A percentile compares a stretch with the other conserved stretches of the same genome.
These are phyloP conservation scores for Mycena belliarum DNA, from an alignment of 768 basidiomycete species.

Conservation along the genomic window DNA sequence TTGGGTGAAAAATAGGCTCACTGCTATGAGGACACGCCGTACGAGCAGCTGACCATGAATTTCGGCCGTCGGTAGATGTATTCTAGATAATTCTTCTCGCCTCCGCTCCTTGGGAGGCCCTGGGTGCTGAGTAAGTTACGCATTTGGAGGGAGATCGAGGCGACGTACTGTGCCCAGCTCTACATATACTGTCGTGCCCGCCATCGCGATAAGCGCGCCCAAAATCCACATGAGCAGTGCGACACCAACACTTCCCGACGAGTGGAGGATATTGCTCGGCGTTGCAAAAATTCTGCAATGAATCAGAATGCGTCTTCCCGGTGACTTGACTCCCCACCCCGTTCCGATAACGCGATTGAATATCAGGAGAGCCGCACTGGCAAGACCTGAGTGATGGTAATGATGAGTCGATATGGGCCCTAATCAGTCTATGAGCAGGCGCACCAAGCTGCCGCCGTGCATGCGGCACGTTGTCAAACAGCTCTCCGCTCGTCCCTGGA, in stretches of 20 bases:
- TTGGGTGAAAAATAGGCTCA: neutral
- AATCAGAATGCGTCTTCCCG: neutral
- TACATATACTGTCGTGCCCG: slow-evolving; percentile 44
- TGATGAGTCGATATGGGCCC: neutral
- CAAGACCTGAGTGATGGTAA: neutral
- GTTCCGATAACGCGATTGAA: slow-evolving; percentile 48
- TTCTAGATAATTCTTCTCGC: slow-evolving; percentile 74
- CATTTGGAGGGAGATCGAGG: neutral
- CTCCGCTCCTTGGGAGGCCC: slow-evolving; percentile 65
- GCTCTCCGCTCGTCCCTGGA: slow-evolving; percentile 17
- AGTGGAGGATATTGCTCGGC: slow-evolving; percentile 38
- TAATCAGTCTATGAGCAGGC: neutral
- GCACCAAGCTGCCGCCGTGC: slow-evolving; percentile 15
- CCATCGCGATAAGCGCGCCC: slow-evolving; percentile 40
- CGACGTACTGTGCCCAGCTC: slow-evolving; percentile 39
- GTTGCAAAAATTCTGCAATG: slow-evolving; percentile 39
- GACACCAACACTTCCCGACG: slow-evolving; percentile 44
- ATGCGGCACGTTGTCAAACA: slow-evolving; percentile 21
- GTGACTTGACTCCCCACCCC: slow-evolving; percentile 30
- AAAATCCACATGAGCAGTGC: slow-evolving; percentile 47
- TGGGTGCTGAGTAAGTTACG: slow-evolving; percentile 7
- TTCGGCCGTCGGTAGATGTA: slow-evolving; percentile 58
- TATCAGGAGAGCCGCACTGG: slow-evolving; percentile 39
- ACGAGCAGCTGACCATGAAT: slow-evolving; percentile 57
- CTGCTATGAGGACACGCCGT: slow-evolving; percentile 57